These are phyloP conservation scores for Cercospora janseana DNA, from an alignment of 2,329 filamentous ascomycete species.

Conservation along the genomic window DNA sequence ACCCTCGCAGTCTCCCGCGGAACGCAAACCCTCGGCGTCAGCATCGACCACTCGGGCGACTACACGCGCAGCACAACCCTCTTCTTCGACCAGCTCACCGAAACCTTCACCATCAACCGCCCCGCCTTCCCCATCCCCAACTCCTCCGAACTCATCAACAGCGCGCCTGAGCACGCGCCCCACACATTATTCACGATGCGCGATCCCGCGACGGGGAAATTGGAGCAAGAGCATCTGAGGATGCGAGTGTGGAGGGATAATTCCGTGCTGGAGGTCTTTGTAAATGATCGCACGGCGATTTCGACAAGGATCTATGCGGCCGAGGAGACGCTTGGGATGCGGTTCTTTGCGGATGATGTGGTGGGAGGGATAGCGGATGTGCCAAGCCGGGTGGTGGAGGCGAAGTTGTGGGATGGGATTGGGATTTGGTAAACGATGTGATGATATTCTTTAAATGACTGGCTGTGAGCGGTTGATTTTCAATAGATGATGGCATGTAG, in stretches of 20 bases:
- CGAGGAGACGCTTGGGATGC: slow-evolving; percentile 28
- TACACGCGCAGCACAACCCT: slow-evolving; percentile 39
- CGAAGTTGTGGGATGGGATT: slow-evolving; percentile 30
- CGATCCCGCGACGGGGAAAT: slow-evolving; percentile 11
- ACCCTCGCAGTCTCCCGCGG: slow-evolving; percentile 26
- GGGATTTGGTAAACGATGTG: too few species aligned
- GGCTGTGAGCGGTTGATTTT: too few species aligned
- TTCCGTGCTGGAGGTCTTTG: slow-evolving; percentile 49
- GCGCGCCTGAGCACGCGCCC: slow-evolving; percentile 36
- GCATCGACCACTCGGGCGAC: slow-evolving; percentile 30
- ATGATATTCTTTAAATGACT: too few species aligned
- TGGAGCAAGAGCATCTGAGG: slow-evolving; percentile 36
- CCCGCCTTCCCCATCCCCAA: slow-evolving; percentile 36
- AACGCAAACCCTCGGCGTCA: slow-evolving; percentile 26
- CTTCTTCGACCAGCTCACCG: slow-evolving; percentile 40
- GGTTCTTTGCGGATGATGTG: slow-evolving; percentile 29
- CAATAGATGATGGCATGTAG: too few species aligned
- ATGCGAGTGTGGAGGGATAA: slow-evolving; percentile 46
- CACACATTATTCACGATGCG: slow-evolving; percentile 48
- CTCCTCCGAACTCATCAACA: slow-evolving; percentile 38
- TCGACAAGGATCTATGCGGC: slow-evolving; percentile 38
- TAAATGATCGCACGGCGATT: slow-evolving; percentile 46
- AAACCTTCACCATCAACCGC: slow-evolving; percentile 45
- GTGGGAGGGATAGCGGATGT: slow-evolving; percentile 13
- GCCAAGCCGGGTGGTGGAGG: slow-evolving; percentile 20